Conservation (phyloP, 306 rosid genomes). For the Biancaea sappan region DNA sequence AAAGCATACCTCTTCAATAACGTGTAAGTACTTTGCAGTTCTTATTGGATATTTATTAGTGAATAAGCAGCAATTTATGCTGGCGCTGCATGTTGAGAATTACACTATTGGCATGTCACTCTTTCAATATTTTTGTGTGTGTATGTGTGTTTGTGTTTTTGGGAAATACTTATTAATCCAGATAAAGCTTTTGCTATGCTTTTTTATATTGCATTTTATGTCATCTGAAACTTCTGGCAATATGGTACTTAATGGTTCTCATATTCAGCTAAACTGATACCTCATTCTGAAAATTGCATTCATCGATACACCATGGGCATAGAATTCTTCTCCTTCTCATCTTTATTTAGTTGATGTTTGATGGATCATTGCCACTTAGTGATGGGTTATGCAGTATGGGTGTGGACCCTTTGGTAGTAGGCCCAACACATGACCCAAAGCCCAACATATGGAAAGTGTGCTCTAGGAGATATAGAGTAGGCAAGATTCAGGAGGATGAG, state of each 20-base stretch:
- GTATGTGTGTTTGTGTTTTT: background rate
- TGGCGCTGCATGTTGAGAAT: background rate
- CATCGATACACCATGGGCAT: background rate
- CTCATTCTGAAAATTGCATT: constrained; percentile 2
- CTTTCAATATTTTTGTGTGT: background rate
- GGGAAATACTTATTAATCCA: background rate
- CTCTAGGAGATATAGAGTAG: too few species aligned
- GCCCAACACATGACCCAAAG: too few species aligned
- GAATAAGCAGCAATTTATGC: constrained; percentile 15
- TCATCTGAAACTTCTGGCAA: background rate
- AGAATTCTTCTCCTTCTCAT: background rate
- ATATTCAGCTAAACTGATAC: constrained; percentile 18
- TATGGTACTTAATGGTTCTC: background rate
- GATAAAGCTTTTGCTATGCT: constrained; percentile 2
- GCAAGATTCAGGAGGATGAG: too few species aligned
- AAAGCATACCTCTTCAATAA: constrained; percentile 84
- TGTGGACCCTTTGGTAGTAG: too few species aligned
- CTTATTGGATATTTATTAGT: constrained; percentile 6
- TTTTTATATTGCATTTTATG: constrained; percentile 3
- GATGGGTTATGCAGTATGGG: too few species aligned
- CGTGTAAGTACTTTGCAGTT: constrained; percentile 61
- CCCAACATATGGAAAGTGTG: too few species aligned
- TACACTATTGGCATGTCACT: background rate
- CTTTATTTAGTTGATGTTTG: too few species aligned
- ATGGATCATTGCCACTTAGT: too few species aligned